Evolutionary conservation across 2,329 filamentous ascomycete genomes (phyloP).

Genomic region (Blastomyces silverae): DNA sequence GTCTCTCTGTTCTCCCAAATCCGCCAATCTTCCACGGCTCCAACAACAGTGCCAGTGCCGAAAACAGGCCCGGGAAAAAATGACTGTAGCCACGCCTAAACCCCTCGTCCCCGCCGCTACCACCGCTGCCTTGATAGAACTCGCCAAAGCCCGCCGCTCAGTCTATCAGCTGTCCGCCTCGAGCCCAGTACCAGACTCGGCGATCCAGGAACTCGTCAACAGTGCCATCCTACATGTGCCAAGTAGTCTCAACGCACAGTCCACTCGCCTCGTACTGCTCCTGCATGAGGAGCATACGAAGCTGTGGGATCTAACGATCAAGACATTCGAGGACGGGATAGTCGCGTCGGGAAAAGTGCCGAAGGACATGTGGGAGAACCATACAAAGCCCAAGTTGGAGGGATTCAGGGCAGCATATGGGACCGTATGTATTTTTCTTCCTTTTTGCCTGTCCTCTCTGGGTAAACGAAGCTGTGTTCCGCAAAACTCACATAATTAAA

Average conservation of each 20-base stretch:
- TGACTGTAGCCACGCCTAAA: background rate
- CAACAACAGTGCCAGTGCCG: background rate
- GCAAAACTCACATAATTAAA: slow-evolving; percentile 1
- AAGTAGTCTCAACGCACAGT: slow-evolving; percentile 83
- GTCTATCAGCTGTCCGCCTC: slow-evolving; percentile 34
- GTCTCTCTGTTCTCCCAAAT: background rate
- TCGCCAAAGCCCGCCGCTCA: slow-evolving; percentile 33
- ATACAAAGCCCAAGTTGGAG: slow-evolving; percentile 42
- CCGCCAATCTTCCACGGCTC: background rate
- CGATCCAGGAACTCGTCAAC: slow-evolving; percentile 35
- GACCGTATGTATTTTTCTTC: slow-evolving; percentile 50
- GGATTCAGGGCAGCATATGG: slow-evolving; percentile 67
- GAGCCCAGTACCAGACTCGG: slow-evolving; percentile 32
- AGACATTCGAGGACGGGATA: slow-evolving; percentile 56
- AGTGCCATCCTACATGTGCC: slow-evolving; percentile 61
- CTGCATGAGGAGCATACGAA: slow-evolving; percentile 77
- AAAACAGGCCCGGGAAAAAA: background rate
- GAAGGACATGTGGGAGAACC: slow-evolving; percentile 51
- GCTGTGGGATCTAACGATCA: slow-evolving; percentile 70
- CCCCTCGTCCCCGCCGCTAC: background rate
- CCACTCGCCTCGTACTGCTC: slow-evolving; percentile 69
- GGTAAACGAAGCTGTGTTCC: background rate
- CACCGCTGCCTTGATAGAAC: slow-evolving; percentile 28
- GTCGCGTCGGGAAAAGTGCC: slow-evolving; percentile 50
- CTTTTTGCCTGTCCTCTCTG: background rate